These are phyloP conservation scores for Golubevia pallescens DNA, from an alignment of 1,284 basidiomycete genomes.

Conservation along the genomic window DNA sequence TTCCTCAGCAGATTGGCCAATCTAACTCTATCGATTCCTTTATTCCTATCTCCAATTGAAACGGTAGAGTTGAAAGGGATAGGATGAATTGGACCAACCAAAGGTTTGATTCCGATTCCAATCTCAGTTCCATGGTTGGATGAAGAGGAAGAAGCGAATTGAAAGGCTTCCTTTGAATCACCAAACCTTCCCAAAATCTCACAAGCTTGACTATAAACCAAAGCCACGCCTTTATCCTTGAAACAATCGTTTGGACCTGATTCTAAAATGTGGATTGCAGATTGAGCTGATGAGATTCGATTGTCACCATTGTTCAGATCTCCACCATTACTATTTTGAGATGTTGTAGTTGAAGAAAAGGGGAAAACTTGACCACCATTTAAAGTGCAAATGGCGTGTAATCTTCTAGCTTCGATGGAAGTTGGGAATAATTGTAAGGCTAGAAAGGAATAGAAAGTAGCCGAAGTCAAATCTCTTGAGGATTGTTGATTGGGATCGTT, in stretches of 20 bases:
- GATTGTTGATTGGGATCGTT: background rate
- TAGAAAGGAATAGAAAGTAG: slow-evolving; percentile 43
- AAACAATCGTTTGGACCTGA: slow-evolving; percentile 37
- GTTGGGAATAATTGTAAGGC: slow-evolving; percentile 34
- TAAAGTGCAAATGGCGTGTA: slow-evolving; percentile 37
- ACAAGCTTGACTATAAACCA: slow-evolving; percentile 47
- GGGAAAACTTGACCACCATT: slow-evolving; percentile 46
- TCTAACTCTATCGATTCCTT: background rate
- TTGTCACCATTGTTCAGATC: background rate
- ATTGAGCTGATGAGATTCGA: slow-evolving; percentile 21
- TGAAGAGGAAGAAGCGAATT: slow-evolving; percentile 25
- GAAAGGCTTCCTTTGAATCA: slow-evolving; percentile 39
- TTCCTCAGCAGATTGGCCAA: background rate
- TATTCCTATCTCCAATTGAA: background rate
- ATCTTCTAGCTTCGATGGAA: slow-evolving; percentile 29
- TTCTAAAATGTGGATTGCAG: slow-evolving; percentile 49
- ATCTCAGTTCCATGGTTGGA: background rate
- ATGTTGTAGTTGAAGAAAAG: slow-evolving; percentile 30
- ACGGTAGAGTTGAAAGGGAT: background rate
- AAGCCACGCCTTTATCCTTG: slow-evolving; percentile 35
- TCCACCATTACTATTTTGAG: too few relatives aligned
- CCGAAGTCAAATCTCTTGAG: slow-evolving; percentile 23
- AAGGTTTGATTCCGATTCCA: background rate
- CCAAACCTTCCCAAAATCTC: slow-evolving; percentile 28
- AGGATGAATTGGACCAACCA: background rate